phyloP scores from a whole-genome alignment of 228 moss, liverwort and hornwort species.

The Sphagnum fallax region DNA sequence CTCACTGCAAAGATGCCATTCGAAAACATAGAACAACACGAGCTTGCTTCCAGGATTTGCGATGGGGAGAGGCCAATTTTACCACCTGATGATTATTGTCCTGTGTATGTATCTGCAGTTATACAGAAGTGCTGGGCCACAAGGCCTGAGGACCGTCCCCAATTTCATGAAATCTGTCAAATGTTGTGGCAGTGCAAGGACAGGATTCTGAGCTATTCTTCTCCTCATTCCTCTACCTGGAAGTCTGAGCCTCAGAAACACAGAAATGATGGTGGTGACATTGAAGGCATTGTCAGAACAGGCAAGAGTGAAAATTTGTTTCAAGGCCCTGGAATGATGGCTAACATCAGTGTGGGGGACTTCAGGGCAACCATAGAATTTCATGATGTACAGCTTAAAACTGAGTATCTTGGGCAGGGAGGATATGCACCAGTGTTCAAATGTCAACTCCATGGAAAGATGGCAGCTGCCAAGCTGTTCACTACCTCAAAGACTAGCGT shows the following conservation, averaged over 20 bases:
- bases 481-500: too few relatives aligned
- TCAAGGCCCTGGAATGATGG: too few relatives aligned
- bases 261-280: too few relatives aligned
- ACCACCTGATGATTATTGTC: conserved; percentile 12
- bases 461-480: too few relatives aligned
- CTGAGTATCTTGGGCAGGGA: too few relatives aligned
- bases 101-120: conserved; percentile 21
- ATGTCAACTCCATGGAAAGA: too few relatives aligned
- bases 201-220: conserved; percentile 29
- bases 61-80: conserved; percentile 34
- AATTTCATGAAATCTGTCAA: conserved; percentile 31
- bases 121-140: conserved; percentile 35
- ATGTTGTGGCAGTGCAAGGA: conserved; percentile 38
- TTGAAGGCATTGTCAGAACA: fast-evolving
- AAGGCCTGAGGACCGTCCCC: conserved; percentile 29
- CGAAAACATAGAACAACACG: conserved; percentile 12
- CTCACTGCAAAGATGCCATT: conserved; percentile 30
- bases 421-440: too few relatives aligned
- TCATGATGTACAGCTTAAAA: too few relatives aligned
- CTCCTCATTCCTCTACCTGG: not conserved
- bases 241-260: too few relatives aligned
- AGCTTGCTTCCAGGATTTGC: conserved; percentile 22
- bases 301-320: too few relatives aligned
- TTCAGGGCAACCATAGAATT: too few relatives aligned
- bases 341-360: too few relatives aligned